phyloP scores from a whole-genome alignment of 257 asterid species.

The Solanum dulcamara region DNA sequence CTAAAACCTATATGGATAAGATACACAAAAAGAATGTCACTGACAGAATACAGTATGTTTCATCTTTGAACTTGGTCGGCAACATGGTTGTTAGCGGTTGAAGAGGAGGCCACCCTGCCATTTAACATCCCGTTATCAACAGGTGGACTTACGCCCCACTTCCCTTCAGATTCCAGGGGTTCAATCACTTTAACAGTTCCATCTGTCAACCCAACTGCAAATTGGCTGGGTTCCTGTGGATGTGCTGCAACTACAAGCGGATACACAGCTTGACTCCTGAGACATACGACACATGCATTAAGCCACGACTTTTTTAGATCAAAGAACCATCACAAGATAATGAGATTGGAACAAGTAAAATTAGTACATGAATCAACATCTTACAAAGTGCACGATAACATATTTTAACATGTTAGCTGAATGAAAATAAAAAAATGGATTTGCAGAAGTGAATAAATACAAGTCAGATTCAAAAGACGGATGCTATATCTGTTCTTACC shows the following conservation, averaged over 20 bases:
- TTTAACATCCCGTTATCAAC: constrained; percentile 50
- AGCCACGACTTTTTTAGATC: neutral
- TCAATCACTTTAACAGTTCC: constrained; percentile 93
- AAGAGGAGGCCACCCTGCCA: constrained; percentile 60
- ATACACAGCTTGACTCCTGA: constrained; percentile 58
- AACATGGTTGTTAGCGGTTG: constrained; percentile 56
- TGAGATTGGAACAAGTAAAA: neutral
- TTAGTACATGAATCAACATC: neutral
- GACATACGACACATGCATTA: neutral
- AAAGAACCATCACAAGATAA: neutral
- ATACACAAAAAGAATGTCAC: constrained; percentile 27
- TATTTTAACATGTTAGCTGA: neutral
- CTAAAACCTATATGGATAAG: constrained; percentile 47
- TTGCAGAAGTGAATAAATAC: neutral
- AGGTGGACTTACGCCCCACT: constrained; percentile 79
- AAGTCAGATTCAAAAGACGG: neutral
- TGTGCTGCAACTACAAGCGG: constrained; percentile 80
- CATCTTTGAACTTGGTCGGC: constrained; percentile 73
- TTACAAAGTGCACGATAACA: neutral
- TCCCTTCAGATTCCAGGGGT: constrained; percentile 74
- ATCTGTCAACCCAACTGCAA: constrained; percentile 79
- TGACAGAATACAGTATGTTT: neutral
- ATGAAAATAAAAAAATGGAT: neutral
- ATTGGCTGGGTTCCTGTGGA: constrained; percentile 79
- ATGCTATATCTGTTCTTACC: constrained; percentile 36